These are phyloP conservation scores for Suillus weaverae DNA, from an alignment of 768 basidiomycete genomes.

Conservation along the genomic window DNA sequence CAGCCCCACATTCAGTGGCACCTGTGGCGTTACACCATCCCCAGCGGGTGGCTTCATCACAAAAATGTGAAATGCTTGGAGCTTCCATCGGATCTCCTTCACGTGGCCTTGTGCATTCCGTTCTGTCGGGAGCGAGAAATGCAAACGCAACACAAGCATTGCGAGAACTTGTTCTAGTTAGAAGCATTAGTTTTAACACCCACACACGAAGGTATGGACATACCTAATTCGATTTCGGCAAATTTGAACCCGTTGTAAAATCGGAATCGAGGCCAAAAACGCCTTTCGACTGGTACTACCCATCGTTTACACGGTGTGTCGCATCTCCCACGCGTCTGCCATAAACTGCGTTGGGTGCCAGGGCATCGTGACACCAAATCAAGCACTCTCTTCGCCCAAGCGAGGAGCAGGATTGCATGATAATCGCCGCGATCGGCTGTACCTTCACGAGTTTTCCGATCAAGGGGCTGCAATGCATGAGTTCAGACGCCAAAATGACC, in stretches of 20 bases:
- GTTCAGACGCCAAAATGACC: not conserved
- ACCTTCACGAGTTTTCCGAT: constrained; percentile 26
- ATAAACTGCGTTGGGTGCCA: constrained; percentile 12
- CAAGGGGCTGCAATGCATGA: constrained; percentile 20
- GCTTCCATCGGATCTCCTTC: constrained; percentile 29
- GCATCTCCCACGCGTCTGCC: constrained; percentile 41
- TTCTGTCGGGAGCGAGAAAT: constrained; percentile 23
- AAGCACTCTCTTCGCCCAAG: constrained; percentile 32
- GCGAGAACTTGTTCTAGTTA: not conserved
- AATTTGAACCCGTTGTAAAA: constrained; percentile 1
- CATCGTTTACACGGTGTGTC: constrained; percentile 48
- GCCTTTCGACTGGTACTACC: constrained; percentile 42
- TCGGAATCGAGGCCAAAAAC: constrained; percentile 21
- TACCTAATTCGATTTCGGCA: constrained; percentile 1
- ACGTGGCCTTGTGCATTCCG: constrained; percentile 7
- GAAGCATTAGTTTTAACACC: not conserved
- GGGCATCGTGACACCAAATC: constrained; percentile 10
- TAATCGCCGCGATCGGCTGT: constrained; percentile 30
- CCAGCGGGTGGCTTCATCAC: constrained; percentile 26
- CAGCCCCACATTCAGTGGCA: not conserved
- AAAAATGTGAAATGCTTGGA: constrained; percentile 25
- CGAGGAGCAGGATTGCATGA: constrained; percentile 28
- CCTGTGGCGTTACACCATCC: constrained; percentile 19
- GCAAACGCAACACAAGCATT: constrained; percentile 8
- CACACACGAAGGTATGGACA: not conserved